Conservation (phyloP, 768 basidiomycete genomes). For the Boletales sp. region DNA sequence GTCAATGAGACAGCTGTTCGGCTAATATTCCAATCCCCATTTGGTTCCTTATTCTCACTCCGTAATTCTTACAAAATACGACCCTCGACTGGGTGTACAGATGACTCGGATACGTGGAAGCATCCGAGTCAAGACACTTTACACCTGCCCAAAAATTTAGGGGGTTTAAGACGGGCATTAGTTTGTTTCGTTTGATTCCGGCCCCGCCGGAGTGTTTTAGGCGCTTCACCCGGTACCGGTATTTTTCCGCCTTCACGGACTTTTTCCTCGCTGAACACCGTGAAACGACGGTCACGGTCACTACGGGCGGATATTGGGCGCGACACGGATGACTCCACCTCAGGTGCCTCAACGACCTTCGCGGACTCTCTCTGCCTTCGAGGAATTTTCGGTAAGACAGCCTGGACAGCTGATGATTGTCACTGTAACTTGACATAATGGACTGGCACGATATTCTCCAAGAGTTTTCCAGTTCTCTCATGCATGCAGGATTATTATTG, state of each 20-base stretch:
- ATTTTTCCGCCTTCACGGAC: background rate
- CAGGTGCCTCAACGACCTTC: background rate
- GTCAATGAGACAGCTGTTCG: slow-evolving; percentile 30
- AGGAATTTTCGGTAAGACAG: background rate
- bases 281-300: background rate
- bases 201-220: slow-evolving; percentile 1
- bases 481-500: slow-evolving; percentile 1
- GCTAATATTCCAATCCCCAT: slow-evolving; percentile 20
- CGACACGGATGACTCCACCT: background rate
- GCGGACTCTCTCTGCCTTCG: background rate
- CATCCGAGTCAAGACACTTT: slow-evolving; percentile 41
- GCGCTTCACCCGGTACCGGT: background rate
- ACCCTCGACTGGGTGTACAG: slow-evolving; percentile 66
- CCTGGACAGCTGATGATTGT: no score
- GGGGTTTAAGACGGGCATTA: background rate
- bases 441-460: no score
- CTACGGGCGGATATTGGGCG: background rate
- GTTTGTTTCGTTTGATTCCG: background rate
- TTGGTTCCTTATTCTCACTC: slow-evolving; percentile 15
- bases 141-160: slow-evolving; percentile 43
- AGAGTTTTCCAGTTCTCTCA: background rate
- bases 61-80: slow-evolving; percentile 41
- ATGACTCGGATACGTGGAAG: slow-evolving; percentile 39
- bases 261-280: background rate
- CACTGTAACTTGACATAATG: no score